phyloP scores from a whole-genome alignment of 306 rosid genomes.

The Parietaria judaica region DNA sequence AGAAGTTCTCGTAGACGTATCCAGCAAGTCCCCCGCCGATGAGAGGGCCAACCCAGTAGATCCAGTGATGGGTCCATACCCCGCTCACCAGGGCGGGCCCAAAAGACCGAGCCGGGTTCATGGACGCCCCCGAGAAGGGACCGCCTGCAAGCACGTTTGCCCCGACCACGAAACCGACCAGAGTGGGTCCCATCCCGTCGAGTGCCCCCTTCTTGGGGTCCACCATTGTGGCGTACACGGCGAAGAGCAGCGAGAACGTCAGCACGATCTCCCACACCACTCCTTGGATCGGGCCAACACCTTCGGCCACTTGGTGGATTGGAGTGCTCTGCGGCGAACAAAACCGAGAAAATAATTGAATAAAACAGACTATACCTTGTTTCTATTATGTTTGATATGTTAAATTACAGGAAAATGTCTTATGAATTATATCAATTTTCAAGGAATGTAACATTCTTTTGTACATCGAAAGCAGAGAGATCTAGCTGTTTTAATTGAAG shows the following conservation, averaged over 20 bases:
- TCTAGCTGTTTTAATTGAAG: too few relatives aligned
- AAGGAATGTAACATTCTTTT: too few relatives aligned
- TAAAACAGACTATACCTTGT: not conserved
- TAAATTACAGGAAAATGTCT: too few relatives aligned
- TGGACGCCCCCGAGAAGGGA: slow-evolving; percentile 65
- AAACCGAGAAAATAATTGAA: not conserved
- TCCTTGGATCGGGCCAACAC: slow-evolving; percentile 65
- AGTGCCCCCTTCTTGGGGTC: slow-evolving; percentile 74
- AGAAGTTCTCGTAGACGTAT: slow-evolving; percentile 58
- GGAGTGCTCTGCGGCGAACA: slow-evolving; percentile 45
- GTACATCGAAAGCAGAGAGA: too few relatives aligned
- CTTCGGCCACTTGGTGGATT: slow-evolving; percentile 59
- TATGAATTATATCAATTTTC: too few relatives aligned
- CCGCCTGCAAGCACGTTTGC: slow-evolving; percentile 88
- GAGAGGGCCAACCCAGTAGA: slow-evolving; percentile 94
- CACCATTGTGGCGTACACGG: slow-evolving; percentile 74
- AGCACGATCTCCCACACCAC: slow-evolving; percentile 74
- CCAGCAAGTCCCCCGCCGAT: slow-evolving; percentile 86
- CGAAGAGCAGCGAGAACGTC: slow-evolving; percentile 67
- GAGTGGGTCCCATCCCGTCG: slow-evolving; percentile 59
- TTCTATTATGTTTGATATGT: too few relatives aligned
- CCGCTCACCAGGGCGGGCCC: slow-evolving; percentile 83
- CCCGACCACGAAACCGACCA: slow-evolving; percentile 73
- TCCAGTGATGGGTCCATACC: slow-evolving; percentile 85
- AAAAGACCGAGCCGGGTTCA: slow-evolving; percentile 88